Evolutionary conservation across 1,284 basidiomycete species (phyloP), one percentile per base, ranked within the genome.

Genomic region (Exobasidium rhododendri): DNA sequence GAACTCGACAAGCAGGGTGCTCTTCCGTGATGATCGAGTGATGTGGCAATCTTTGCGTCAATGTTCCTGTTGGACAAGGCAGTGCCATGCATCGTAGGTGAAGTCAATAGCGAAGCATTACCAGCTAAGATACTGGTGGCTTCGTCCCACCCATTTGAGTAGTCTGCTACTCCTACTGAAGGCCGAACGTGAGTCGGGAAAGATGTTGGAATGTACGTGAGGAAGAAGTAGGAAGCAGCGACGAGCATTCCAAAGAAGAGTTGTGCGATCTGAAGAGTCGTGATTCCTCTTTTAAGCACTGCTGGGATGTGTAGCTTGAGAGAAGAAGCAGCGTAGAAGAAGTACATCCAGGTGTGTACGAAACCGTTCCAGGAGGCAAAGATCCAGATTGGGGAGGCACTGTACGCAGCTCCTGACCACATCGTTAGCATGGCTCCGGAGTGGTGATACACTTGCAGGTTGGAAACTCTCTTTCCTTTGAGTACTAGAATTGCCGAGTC

Each of bases 401-500:
- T 67, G 40, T 79, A 77, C 6, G 75, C 70, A 59, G 71, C 70
- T 3, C 70, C 79, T 30, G 74, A 69, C 70, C 74, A 80, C 73
- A 80, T 79, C 65, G 72, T 76, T 29, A 72, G 58, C 52, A 80
- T 76, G 0, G 76, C 76, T 7, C 77, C 73, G 17, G 73, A 69
- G 63, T 72, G 70, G 57, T 72, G 75, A 56, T 74, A 73, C 26
- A 64, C 64, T 63, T 75, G 73, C 26, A 74, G 59, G 51, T 74
- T 63, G 51, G 69, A 68, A 28, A 79, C 77, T 46, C 77, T 74
- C 64, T 79, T 79, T 26, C 79, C 79, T 68, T 80, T 80, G 56
- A 75, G 67, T 46, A 80, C 72, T 45, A 80, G 72, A 63, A 80
- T 80, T 44, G 76, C 67, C 54, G 69, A 75, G 57, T 80, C 79